Base-by-base conservation (phyloP, 2,329 filamentous ascomycete genomes). In the Pyrenophora graminea region DNA sequence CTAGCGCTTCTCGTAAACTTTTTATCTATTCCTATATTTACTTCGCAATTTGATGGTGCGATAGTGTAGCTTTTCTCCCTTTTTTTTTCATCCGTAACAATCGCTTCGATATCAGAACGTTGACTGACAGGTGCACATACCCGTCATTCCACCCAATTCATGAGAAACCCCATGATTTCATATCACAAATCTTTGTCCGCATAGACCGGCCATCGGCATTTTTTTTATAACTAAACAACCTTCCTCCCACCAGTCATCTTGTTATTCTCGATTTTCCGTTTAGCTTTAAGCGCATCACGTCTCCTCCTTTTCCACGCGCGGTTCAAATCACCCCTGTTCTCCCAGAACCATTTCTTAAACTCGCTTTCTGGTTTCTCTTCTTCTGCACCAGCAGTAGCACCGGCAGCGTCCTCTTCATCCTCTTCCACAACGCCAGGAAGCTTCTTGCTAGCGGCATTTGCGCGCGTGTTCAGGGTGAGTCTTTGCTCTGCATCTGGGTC, bases 331-430 rank as follows among this genome's bases (percentile, higher is more conserved):
- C 78, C 78, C 3, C 78, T 66, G 39, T 79, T 74, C 56, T 80
- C 77, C 68, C 76, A 87, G 64, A 87, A 87, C 79, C 82, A 84
- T 63, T 85, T 83, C 5, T 77, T 71, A 61, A 86, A 86, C 31
- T 84, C 82, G 46, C 80, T 83, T 53, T 85, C 80, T 5, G 74
- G 71, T 34, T 75, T 71, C 39, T 71, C 64, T 1, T 63, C 60
- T 5, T 48, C 54, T 19, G 44, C 47, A 54, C 34, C 64, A 49
- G 15, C 51, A 0, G 32, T 48, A 3, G 27, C 46, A 12, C 18
- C 23, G 1, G 13, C 64, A 21, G 19, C 19, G 27, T 56, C 67
- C 10, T 43, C 63, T 27, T 64, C 59, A 3, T 72, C 65, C 15
- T 68, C 70, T 37, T 73, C 62, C 8, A 53, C 52, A 2, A 64